phyloP scores from a whole-genome alignment of 1,139 yeast genomes.

The Protomyces inouyei region DNA sequence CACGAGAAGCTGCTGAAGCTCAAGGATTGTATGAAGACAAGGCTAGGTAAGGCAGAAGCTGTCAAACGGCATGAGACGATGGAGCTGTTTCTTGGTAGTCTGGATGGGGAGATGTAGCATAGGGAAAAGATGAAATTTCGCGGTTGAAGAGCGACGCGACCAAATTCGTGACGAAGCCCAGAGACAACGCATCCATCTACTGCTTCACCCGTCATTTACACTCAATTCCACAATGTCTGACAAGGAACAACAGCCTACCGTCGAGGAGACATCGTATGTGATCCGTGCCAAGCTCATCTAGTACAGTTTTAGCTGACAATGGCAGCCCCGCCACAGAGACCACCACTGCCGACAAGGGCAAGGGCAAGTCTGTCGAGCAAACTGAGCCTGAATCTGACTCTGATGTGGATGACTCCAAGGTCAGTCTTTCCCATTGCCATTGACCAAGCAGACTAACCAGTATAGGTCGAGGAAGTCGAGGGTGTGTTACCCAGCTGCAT shows the following conservation, averaged over 20 bases:
- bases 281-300: background rate
- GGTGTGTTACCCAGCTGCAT: background rate
- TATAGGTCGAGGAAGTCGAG: slow-evolving; percentile 6
- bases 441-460: background rate
- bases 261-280: background rate
- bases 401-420: slow-evolving; percentile 24
- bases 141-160: too few species aligned
- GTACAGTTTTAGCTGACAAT: background rate
- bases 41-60: slow-evolving; percentile 37
- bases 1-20: slow-evolving; percentile 38
- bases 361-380: slow-evolving; percentile 32
- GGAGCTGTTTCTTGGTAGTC: slow-evolving; percentile 1
- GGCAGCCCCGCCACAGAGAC: background rate
- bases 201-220: background rate
- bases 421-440: background rate
- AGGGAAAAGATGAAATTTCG: too few species aligned
- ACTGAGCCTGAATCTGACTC: slow-evolving; percentile 30
- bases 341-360: slow-evolving; percentile 1
- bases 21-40: slow-evolving; percentile 38
- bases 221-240: background rate
- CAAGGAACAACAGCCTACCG: background rate
- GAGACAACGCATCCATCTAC: background rate
- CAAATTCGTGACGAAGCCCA: too few species aligned
- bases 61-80: slow-evolving; percentile 34
- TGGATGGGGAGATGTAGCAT: background rate